A percentile compares a stretch with the other conserved stretches of the same genome.
These are phyloP conservation scores for Rhodotorula sp. DNA, from an alignment of 1,284 basidiomycete species.

Conservation along the genomic window DNA sequence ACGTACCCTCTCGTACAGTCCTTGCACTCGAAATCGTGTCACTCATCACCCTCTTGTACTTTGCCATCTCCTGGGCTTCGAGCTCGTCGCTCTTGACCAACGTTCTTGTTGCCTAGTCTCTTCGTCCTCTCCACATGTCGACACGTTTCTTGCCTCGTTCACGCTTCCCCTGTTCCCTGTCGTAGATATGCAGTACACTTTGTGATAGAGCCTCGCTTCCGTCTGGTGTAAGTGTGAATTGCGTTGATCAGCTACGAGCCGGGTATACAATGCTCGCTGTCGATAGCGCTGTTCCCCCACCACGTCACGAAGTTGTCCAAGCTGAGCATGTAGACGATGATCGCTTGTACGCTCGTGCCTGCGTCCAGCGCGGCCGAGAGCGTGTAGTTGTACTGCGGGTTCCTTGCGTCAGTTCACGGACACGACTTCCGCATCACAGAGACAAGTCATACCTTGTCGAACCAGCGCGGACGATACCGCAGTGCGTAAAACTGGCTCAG, in stretches of 20 bases:
- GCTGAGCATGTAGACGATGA: slow-evolving; percentile 44
- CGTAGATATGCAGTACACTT: not conserved
- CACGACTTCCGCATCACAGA: not conserved
- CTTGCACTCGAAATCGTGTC: slow-evolving; percentile 10
- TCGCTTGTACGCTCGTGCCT: slow-evolving; percentile 45
- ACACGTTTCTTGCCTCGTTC: not conserved
- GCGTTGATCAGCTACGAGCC: slow-evolving; percentile 14
- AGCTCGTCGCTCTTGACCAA: not conserved
- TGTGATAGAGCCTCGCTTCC: not conserved
- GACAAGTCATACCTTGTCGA: slow-evolving; percentile 41
- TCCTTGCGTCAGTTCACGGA: not conserved
- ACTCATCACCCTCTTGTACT: slow-evolving; percentile 14
- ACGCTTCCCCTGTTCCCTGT: not conserved
- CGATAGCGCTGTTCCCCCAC: slow-evolving; percentile 42
- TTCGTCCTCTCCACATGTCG: not conserved
- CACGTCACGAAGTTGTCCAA: slow-evolving; percentile 33
- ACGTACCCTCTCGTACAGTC: not conserved
- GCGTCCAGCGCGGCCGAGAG: slow-evolving; percentile 43
- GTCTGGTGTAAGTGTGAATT: no score
- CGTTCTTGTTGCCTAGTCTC: not conserved
- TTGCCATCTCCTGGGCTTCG: not conserved
- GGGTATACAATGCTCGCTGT: slow-evolving; percentile 42
- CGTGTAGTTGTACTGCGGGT: slow-evolving; percentile 40
- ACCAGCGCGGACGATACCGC: slow-evolving; percentile 44
- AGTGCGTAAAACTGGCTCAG: slow-evolving; percentile 44